Conservation (phyloP, 1,284 basidiomycete species). For the Peniophora sp. region DNA sequence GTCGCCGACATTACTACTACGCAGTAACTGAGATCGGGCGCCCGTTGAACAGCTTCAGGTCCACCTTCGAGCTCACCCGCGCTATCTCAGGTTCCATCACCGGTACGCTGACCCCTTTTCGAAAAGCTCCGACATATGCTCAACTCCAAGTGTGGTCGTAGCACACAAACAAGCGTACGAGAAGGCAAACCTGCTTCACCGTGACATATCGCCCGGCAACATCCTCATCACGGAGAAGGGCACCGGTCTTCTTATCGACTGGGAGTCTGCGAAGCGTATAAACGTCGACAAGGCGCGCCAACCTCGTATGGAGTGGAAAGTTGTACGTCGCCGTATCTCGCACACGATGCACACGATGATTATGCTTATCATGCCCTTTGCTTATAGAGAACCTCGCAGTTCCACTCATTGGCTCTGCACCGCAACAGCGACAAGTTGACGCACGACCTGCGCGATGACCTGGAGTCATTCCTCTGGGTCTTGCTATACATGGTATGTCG, state of each 20-base stretch:
- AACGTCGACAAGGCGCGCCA: not conserved
- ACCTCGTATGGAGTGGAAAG: not conserved
- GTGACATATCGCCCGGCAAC: not conserved
- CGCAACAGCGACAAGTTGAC: too few relatives aligned
- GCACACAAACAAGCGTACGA: not conserved
- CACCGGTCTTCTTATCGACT: not conserved
- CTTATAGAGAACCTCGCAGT: too few relatives aligned
- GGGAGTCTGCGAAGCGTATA: not conserved
- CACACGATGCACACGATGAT: too few relatives aligned
- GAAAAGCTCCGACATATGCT: too few relatives aligned
- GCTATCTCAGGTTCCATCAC: not conserved
- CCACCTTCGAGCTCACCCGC: not conserved
- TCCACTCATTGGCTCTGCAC: too few relatives aligned
- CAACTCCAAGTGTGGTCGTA: not conserved
- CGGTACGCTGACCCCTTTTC: not conserved
- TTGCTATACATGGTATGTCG: too few relatives aligned
- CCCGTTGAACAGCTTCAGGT: not conserved
- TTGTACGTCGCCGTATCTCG: too few relatives aligned
- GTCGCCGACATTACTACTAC: too few relatives aligned
- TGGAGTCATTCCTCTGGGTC: too few relatives aligned
- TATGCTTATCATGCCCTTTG: too few relatives aligned
- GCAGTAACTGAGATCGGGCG: not conserved
- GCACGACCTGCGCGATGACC: too few relatives aligned
- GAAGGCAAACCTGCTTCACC: not conserved
- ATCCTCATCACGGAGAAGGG: not conserved